Evolutionary conservation across 495 filamentous ascomycete genomes (phyloP), one percentile per base, ranked within the genome.

Genomic region (Hypoxylon trugodes): DNA sequence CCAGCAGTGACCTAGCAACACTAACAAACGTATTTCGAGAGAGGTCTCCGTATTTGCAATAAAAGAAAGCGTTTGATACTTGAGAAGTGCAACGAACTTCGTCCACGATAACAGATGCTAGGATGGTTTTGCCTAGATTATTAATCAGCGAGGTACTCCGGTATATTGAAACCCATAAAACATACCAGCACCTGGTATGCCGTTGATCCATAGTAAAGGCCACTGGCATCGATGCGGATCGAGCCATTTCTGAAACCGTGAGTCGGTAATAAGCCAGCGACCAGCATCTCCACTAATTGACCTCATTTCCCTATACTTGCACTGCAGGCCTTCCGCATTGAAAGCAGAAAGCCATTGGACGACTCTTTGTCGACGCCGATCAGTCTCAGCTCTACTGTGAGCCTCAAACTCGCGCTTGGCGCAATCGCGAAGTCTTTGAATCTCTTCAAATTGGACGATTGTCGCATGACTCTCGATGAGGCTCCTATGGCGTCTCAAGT

Each of bases 181-280:
- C 16, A 16, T 56, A 78, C 76, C 76, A 40, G 75, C 71, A 6
- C 76, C 76, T 22, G 74, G 75, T 6, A 75, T 74, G 0, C 75
- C 76, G 53, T 51, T 67, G 7, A 78, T 25, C 74, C 76, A 78
- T 21, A 76, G 30, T n/a, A 66, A 25, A 40, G 46, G 37, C 8
- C 24, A 12, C 1, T 19, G 21, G 22, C 9, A 48, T 21, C 10
- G 36, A 25, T 28, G 7, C 9, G 45, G 18, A 13, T 67, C 19
- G 12, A 61, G 35, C 73, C 74, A 76, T 10, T 56, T 52, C 26
- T 46, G 35, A 8, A 70, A 35, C 8, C 33, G 13, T 6, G 16
- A 15, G 16, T 68, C 38, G 4, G 63, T 45, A 1, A 70, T 40
- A 6, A 76, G 32, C 74, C 74, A 77, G 6, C 45, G 10, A 8